phyloP scores from a whole-genome alignment of 129 eudicot species.

The Centrapalus pauciflorus region DNA sequence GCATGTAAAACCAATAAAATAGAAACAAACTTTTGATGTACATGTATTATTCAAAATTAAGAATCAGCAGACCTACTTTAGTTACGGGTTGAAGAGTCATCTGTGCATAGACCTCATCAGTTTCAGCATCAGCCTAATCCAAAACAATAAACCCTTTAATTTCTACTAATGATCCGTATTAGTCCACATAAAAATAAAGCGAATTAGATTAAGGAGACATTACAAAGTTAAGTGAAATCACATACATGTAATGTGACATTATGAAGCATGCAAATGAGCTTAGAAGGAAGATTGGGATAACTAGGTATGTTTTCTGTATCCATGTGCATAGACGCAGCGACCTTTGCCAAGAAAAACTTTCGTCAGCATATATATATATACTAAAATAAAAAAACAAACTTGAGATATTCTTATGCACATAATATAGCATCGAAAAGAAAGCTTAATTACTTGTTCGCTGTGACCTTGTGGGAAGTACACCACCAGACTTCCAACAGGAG shows the following conservation, averaged over 20 bases:
- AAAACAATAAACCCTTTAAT: conserved; percentile 11
- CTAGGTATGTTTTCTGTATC: conserved; percentile 76
- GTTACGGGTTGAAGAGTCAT: conserved; percentile 97
- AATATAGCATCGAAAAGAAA: not conserved
- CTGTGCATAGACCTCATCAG: conserved; percentile 97
- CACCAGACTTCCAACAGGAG: conserved; percentile 88
- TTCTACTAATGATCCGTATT: too few species aligned
- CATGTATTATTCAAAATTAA: not conserved
- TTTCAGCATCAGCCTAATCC: conserved; percentile 86
- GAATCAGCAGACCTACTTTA: conserved; percentile 51
- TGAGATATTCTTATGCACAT: not conserved
- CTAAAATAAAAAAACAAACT: not conserved
- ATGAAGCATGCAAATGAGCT: conserved; percentile 92
- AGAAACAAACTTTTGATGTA: not conserved
- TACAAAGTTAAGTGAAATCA: not conserved
- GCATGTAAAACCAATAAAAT: not conserved
- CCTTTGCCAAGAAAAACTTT: conserved; percentile 33
- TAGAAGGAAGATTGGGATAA: conserved; percentile 94
- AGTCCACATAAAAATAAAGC: not conserved
- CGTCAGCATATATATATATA: not conserved
- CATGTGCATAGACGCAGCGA: conserved; percentile 95
- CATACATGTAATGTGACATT: conserved; percentile 87
- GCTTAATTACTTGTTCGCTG: conserved; percentile 88
- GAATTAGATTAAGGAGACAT: not conserved
- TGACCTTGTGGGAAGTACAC: conserved; percentile 97